These are phyloP conservation scores for Physaria fendleri DNA, from an alignment of 345 rosid genomes.

Conservation along the genomic window DNA sequence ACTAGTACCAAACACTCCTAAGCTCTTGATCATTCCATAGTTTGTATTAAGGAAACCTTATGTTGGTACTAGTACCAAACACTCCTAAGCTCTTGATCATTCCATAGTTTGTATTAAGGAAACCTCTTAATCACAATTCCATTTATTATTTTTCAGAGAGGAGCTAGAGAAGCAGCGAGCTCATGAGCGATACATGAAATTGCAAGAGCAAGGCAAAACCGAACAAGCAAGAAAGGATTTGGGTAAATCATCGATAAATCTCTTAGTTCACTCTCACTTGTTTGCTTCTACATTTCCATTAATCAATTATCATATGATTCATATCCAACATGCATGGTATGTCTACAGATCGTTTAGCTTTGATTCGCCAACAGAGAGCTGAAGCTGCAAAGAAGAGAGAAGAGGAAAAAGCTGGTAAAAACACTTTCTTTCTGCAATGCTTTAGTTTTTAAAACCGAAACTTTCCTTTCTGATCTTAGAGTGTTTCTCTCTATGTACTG, in stretches of 20 bases:
- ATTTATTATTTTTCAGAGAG: constrained; percentile 63
- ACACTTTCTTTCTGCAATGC: not conserved
- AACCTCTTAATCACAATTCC: no score
- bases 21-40: no score
- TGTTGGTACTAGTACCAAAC: constrained; percentile 15
- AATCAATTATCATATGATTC: not conserved
- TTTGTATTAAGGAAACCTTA: no score
- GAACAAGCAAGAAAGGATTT: constrained; percentile 93
- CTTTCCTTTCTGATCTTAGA: no score
- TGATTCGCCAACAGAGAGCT: constrained; percentile 82
- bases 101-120: no score
- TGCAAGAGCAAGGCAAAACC: constrained; percentile 98
- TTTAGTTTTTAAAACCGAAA: not conserved
- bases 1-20: not conserved
- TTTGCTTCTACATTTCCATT: not conserved
- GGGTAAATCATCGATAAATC: constrained; percentile 34
- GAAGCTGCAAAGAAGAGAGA: constrained; percentile 66
- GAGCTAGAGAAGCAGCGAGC: constrained; percentile 94
- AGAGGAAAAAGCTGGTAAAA: constrained; percentile 54
- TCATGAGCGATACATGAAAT: constrained; percentile 94
- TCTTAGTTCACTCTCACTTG: not conserved
- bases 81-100: no score
- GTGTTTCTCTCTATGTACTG: not conserved
- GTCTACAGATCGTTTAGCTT: constrained; percentile 62
- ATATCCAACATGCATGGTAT: not conserved